Evolutionary conservation across 2,329 filamentous ascomycete genomes (phyloP), one percentile per base, ranked within the genome.

Genomic region (Coniella vitis): DNA sequence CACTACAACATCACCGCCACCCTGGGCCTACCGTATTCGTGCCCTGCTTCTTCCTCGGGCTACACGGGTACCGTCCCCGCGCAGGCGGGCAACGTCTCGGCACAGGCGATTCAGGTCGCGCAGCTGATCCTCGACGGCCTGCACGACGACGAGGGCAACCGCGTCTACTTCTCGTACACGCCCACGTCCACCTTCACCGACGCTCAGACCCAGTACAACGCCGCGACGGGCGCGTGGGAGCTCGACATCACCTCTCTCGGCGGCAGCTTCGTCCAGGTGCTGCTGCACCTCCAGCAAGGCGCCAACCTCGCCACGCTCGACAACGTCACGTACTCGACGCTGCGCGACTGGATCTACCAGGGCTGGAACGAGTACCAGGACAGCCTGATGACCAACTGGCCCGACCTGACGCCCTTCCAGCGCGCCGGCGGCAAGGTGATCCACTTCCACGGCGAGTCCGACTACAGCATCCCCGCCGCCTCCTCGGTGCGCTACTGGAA

Each of bases 381-480:
- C 57, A 70, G 65, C 16, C 63, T 78, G 13, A 45, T 46, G 43
- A 53, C 51, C 72, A 77, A 55, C 5, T 61, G 69, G 53, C 69
- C 73, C 1, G 73, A 76, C 43, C 62, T 78, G 1, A 68, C 65
- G 0, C 54, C 59, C 7, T 72, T 75, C 62, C 61, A 69, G 22
- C 52, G 60, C 1, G 58, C 64, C 0, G 74, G 74, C 17, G 71
- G 69, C 25, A 78, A 78, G 57, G 56, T 78, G 10, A 62, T 78
- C 4, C 72, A 74, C 55, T 72, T 68, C 61, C 74, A 77, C 58
- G 74, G 74, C 45, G 73, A 77, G 59, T 68, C 68, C 1, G 74
- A 77, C 58, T 60, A 61, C n/a, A 65, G 63, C 10, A 65, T 78
- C 45, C 73, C 74, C 7, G 58, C 73, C 2, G 72, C 62, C 3